Base-by-base conservation (phyloP, 2,329 filamentous ascomycete genomes). In the Pleomassaria siparia region DNA sequence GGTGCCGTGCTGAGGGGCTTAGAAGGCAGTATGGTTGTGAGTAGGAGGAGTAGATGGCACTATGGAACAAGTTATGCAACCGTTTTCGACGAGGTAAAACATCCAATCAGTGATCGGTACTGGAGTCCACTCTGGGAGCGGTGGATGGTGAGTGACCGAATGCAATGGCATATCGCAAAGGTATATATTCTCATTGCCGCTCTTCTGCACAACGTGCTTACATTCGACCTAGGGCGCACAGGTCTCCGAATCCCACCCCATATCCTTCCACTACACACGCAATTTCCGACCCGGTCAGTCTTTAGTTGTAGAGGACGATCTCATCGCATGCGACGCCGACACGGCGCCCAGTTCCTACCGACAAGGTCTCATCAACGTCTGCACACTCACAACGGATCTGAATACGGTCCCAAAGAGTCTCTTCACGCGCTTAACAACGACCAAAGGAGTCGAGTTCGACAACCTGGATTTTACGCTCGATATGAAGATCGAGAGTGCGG, bases 101-200 rank as follows among this genome's bases (percentile, higher is more conserved):
- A 92, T 66, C 81, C 82, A 3, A 81, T 88, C 5, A 81, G 77
- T 35, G 88, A 91, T 67, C 75, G 87, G 42, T 91, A 91, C 63
- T 91, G 87, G 87, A 87, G 83, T 55, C 87, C 86, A 5, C 68
- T 91, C 20, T 90, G 87, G 87, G 87, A 91, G 72, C 73, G 87
- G 40, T 91, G 86, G 87, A 91, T 90, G 87, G 87, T 91, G 6
- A 84, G 81, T 37, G 86, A 91, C 67, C 79, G 88, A 40, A 91
- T 92, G 87, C 86, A 90, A 71, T 91, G 88, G 88, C 87, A 91
- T 69, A 89, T 91, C 64, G 82, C 84, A 51, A 90, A 89, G 80
- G 86, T 85, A 24, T 37, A 5, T 20, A 8, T 37, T 8, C 15
- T 11, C 33, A 7, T 9, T 16, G 11, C 21, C 21, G 6, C 33